Percentiles rank a stretch among this genome's conserved stretches.
Evolutionary conservation across 148 eudicot genomes (phyloP).

Genomic region (Bassia scoparia): DNA sequence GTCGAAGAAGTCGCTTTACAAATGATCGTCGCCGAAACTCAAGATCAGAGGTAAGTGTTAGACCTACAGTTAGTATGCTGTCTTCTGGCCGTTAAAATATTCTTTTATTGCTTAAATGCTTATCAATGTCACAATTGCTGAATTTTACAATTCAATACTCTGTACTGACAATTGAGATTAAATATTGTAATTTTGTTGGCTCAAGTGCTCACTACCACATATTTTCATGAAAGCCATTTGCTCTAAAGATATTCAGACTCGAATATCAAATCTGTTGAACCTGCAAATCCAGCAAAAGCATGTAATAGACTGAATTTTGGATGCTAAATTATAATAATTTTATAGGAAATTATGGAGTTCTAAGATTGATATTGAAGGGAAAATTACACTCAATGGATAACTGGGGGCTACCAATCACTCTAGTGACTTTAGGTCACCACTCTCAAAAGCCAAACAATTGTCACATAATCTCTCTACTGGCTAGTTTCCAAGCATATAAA

Average conservation of each 20-base stretch:
- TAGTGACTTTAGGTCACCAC: no score
- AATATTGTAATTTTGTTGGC: background rate
- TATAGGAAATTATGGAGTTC: no score
- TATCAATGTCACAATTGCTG: background rate
- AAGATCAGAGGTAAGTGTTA: conserved; percentile 62
- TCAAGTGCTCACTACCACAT: background rate
- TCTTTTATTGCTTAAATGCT: background rate
- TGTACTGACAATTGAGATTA: background rate
- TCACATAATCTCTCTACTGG: no score
- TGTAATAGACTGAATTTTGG: background rate
- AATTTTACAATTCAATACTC: background rate
- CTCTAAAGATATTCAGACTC: conserved; percentile 6
- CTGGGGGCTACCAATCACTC: no score
- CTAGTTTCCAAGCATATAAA: no score
- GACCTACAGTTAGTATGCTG: no score
- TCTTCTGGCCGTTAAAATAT: background rate
- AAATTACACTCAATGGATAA: no score
- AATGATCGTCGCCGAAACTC: conserved; percentile 49
- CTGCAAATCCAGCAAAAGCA: background rate
- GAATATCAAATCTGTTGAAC: background rate
- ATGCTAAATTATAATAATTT: no score
- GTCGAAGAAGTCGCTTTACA: conserved; percentile 43
- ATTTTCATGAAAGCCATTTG: background rate
- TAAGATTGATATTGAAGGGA: no score
- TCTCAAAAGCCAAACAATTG: no score